Base-by-base conservation (phyloP, 169 alveolate genomes). In the Babesia bigemina region DNA sequence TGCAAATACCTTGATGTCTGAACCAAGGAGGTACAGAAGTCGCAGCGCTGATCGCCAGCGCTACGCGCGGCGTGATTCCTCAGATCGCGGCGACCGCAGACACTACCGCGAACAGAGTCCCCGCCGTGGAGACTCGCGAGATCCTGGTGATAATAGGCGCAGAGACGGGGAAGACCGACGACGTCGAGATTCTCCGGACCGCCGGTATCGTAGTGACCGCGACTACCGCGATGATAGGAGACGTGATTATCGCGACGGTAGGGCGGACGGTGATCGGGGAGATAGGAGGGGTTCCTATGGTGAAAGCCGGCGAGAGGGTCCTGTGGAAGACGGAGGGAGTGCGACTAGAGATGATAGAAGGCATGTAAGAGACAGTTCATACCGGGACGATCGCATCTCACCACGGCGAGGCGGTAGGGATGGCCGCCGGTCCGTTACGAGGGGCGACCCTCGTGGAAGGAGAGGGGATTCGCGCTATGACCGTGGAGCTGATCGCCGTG, bases 201-300 rank as follows among this genome's bases (percentile, higher is more conserved):
- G 1, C 10, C 19, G 56, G 19, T n/a, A n/a, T 49, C 22, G 22
- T n/a, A 49, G 22, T 56, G n/a, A 59, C 28, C 52, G 28, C 14
- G 28, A n/a, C 67, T 59, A 59, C 67, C 67, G 47, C 22, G 67
- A 59, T 42, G 48, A n/a, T 17, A 6, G 26, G 28, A 42, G 70
- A 26, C 48, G 28, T n/a, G 50, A 21, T 19, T 13, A 24, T 21
- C n/a, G 63, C 19, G 42, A 56, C 28, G 4, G 42, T 21, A 19
- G 36, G 28, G 21, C n/a, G n/a, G 4, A 33, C 3, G 63, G 28
- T 6, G 8, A 56, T 21, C 28, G 42, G 11, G 19, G 42, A 4
- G 63, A 21, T 13, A 19, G 57, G 8, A 24, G 17, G 63, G 8
- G 63, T 7, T 10, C 16, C 63, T 13, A 24, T 56, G 22, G 63